A percentile compares a stretch with the other conserved stretches of the same genome.
phyloP scores from a whole-genome alignment of 2,329 filamentous ascomycete species.

The Neoarthrinium moseri region DNA sequence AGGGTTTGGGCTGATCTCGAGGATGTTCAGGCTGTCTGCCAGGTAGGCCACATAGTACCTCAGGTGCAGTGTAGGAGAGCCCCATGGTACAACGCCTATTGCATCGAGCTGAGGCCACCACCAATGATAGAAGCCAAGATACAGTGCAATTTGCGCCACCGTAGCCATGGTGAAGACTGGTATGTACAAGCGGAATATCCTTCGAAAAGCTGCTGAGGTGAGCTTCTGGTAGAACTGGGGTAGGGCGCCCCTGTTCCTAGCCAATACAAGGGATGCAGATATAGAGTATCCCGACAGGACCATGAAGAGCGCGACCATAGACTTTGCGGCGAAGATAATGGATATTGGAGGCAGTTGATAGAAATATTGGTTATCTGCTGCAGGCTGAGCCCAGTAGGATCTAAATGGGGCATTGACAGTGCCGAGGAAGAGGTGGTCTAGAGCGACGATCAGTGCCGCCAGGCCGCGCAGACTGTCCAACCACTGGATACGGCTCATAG shows the following conservation, averaged over 20 bases:
- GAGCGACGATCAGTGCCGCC: slow-evolving; percentile 7
- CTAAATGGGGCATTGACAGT: neutral
- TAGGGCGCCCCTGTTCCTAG: neutral
- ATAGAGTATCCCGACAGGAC: slow-evolving; percentile 9
- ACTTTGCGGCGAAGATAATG: slow-evolving; percentile 9
- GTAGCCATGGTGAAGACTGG: slow-evolving; percentile 7
- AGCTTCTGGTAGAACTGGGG: slow-evolving; percentile 6
- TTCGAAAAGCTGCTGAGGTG: slow-evolving; percentile 7
- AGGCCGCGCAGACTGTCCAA: slow-evolving; percentile 9
- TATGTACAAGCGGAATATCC: slow-evolving; percentile 8
- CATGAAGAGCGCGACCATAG: slow-evolving; percentile 10
- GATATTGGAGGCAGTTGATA: slow-evolving; percentile 7
- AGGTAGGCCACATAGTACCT: too few species aligned
- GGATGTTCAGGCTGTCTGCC: too few species aligned
- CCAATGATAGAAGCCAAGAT: slow-evolving; percentile 4
- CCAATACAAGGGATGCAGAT: slow-evolving; percentile 2
- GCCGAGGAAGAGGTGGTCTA: slow-evolving; percentile 7
- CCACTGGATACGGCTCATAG: slow-evolving; percentile 13
- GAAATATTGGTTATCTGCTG: slow-evolving; percentile 7
- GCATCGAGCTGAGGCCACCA: too few species aligned
- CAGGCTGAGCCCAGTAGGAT: slow-evolving; percentile 10
- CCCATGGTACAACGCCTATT: too few species aligned
- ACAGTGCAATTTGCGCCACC: slow-evolving; percentile 6
- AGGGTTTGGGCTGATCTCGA: too few species aligned
- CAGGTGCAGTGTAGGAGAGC: too few species aligned